A percentile compares a stretch with the other conserved stretches of the same genome.
These are phyloP conservation scores for Hyaloscypha hepaticicola DNA, from an alignment of 495 filamentous ascomycete genomes.

Conservation along the genomic window DNA sequence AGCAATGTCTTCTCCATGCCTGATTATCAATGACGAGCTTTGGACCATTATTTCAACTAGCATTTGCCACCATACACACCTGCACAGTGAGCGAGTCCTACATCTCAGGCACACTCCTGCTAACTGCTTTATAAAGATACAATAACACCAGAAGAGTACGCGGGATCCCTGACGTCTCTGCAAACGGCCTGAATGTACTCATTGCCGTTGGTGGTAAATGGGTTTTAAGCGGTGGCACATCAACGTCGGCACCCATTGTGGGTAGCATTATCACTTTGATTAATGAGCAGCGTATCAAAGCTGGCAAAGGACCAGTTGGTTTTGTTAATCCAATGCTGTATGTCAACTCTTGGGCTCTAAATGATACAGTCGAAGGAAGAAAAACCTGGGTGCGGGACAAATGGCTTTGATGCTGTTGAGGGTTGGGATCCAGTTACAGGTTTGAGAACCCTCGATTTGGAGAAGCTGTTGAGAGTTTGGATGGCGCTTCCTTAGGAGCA, in stretches of 20 bases:
- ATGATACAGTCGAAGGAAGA: slow-evolving; percentile 48
- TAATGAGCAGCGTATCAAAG: slow-evolving; percentile 46
- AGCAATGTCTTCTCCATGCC: background rate
- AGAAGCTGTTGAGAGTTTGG: background rate
- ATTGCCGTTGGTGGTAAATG: slow-evolving; percentile 44
- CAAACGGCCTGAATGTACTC: slow-evolving; percentile 55
- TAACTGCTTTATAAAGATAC: background rate
- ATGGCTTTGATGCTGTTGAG: background rate
- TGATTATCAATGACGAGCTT: background rate
- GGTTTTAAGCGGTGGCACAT: slow-evolving; percentile 47
- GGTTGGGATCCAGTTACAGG: slow-evolving; percentile 4
- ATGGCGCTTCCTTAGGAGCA: slow-evolving; percentile 4
- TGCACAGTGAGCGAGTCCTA: no score
- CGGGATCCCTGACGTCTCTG: slow-evolving; percentile 64
- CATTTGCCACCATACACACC: background rate
- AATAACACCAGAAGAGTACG: slow-evolving; percentile 41
- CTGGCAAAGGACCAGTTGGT: slow-evolving; percentile 48
- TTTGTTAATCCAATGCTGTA: slow-evolving; percentile 55
- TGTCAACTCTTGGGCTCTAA: slow-evolving; percentile 43
- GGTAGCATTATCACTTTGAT: slow-evolving; percentile 53
- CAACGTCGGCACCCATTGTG: slow-evolving; percentile 40
- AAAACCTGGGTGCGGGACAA: slow-evolving; percentile 43
- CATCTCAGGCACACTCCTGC: background rate
- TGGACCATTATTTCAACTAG: background rate
- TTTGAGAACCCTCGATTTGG: background rate